A percentile compares a stretch with the other conserved stretches of the same genome.
Evolutionary conservation across 495 filamentous ascomycete genomes (phyloP).

Genomic region (Neurospora sp.): DNA sequence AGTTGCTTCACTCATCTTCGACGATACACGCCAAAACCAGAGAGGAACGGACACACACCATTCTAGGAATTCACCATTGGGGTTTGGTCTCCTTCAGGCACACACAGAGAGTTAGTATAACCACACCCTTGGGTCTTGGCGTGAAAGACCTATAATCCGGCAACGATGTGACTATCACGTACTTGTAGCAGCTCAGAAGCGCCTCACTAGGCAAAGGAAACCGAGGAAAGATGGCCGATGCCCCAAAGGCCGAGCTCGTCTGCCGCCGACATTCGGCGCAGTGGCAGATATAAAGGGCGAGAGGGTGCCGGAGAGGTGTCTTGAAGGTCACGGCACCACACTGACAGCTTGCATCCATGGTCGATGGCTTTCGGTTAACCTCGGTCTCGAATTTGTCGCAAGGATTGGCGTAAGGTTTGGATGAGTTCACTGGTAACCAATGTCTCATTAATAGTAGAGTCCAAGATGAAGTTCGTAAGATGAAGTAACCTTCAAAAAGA

Average conservation of each 20-base stretch:
- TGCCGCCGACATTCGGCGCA: constrained; percentile 57
- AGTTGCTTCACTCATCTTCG: background rate
- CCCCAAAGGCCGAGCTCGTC: constrained; percentile 56
- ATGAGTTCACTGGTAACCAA: background rate
- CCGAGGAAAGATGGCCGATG: constrained; percentile 54
- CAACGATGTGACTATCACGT: constrained; percentile 9
- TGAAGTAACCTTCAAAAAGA: background rate
- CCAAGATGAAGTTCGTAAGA: background rate
- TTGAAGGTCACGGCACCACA: constrained; percentile 53
- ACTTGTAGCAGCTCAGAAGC: constrained; percentile 37
- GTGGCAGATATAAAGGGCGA: constrained; percentile 59
- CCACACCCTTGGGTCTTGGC: background rate
- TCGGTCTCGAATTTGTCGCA: background rate
- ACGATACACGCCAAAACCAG: background rate
- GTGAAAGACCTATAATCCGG: background rate
- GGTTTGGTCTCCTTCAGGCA: constrained; percentile 19
- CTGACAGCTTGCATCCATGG: constrained; percentile 50
- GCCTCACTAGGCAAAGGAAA: constrained; percentile 41
- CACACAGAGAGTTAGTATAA: background rate
- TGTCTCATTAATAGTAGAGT: background rate
- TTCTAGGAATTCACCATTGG: constrained; percentile 36
- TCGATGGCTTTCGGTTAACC: background rate
- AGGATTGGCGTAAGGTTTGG: background rate
- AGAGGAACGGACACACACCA: constrained; percentile 21
- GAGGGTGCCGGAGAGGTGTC: constrained; percentile 44